Evolutionary conservation across 495 filamentous ascomycete genomes (phyloP).

Genomic region (Opeltia flavorubescens): DNA sequence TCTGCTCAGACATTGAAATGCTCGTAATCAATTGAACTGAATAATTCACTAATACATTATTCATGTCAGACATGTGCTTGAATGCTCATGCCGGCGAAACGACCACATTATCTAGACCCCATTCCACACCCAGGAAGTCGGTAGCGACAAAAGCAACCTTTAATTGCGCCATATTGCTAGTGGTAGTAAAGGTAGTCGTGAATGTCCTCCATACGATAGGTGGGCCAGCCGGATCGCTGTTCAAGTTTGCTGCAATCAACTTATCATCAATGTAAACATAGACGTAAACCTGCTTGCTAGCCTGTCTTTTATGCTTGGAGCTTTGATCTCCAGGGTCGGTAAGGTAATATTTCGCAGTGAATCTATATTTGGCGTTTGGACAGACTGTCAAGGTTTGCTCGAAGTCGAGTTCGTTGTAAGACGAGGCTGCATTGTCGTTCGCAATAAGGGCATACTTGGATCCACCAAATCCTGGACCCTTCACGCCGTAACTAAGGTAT

Average conservation of each 20-base stretch:
- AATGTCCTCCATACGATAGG: background rate
- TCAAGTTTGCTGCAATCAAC: background rate
- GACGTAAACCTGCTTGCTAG: background rate
- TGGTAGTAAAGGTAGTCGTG: background rate
- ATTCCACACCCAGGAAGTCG: background rate
- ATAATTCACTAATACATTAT: background rate
- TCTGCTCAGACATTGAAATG: no score
- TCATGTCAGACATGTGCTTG: background rate
- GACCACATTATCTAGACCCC: slow-evolving; percentile 1
- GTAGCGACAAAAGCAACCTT: background rate
- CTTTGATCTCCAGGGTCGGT: background rate
- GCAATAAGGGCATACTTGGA: background rate
- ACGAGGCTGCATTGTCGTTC: background rate
- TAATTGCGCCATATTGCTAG: background rate
- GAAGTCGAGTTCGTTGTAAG: background rate
- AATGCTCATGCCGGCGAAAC: background rate
- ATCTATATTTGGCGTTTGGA: background rate
- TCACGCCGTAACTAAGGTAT: background rate
- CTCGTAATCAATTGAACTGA: no score
- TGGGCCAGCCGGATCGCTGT: background rate
- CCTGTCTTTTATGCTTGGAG: no score
- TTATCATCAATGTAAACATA: background rate
- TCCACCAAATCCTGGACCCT: background rate
- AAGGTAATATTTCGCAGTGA: background rate
- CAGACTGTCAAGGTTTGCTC: background rate